Evolutionary conservation across 306 rosid species (phyloP).

Genomic region (Mucuna pruriens): DNA sequence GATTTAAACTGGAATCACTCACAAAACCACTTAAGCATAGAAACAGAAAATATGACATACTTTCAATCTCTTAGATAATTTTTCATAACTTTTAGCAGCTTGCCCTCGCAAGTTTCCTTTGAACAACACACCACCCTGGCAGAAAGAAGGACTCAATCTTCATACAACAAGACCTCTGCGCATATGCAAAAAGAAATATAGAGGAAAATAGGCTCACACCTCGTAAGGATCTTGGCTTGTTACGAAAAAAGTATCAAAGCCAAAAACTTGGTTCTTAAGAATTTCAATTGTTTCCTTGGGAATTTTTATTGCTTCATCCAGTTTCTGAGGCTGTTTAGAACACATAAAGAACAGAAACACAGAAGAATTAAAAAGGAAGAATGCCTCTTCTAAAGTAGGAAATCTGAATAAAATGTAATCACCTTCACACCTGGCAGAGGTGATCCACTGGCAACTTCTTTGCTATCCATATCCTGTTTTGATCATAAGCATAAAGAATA

Average conservation of each 20-base stretch:
- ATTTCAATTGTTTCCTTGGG: conserved; percentile 84
- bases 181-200: conserved; percentile 1
- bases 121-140: conserved; percentile 90
- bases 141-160: conserved; percentile 36
- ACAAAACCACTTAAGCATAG: conserved; percentile 7
- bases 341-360: conserved; percentile 35
- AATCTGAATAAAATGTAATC: conserved; percentile 51
- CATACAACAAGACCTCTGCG: conserved; percentile 35
- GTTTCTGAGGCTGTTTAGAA: conserved; percentile 75
- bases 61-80: conserved; percentile 82
- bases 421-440: conserved; percentile 99
- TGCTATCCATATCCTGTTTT: conserved; percentile 63
- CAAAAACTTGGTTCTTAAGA: conserved; percentile 86
- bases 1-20: conserved; percentile 36
- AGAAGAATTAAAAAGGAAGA: conserved; percentile 33
- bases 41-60: conserved; percentile 46
- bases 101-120: conserved; percentile 95
- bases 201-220: conserved; percentile 56
- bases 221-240: conserved; percentile 95
- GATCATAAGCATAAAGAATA: conserved; percentile 46
- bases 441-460: conserved; percentile 90
- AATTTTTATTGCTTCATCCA: conserved; percentile 75
- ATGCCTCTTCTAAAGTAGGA: conserved; percentile 29
- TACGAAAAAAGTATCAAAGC: conserved; percentile 93
- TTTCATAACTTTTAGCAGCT: conserved; percentile 88